phyloP scores from a whole-genome alignment of 2,329 filamentous ascomycete species.

The Cladorrhinum sp. region DNA sequence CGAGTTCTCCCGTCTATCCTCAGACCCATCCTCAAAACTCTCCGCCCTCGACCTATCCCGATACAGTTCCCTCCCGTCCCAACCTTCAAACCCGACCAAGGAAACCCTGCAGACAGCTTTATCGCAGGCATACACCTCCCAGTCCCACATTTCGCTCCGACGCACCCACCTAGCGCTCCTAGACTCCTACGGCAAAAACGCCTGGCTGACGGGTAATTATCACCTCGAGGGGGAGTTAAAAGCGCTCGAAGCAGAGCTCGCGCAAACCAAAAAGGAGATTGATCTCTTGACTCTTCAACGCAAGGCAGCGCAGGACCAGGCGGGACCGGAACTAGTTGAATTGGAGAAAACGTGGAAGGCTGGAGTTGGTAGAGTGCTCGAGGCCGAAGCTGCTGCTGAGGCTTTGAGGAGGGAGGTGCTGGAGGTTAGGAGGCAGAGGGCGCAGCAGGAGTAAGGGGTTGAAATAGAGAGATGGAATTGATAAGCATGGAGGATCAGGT shows the following conservation, averaged over 20 bases:
- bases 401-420: constrained; percentile 64
- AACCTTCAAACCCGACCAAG: constrained; percentile 32
- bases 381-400: constrained; percentile 84
- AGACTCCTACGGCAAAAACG: constrained; percentile 79
- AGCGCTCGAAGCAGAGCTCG: constrained; percentile 71
- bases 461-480: not conserved
- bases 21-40: constrained; percentile 39
- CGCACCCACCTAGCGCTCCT: constrained; percentile 65
- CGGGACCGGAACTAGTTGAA: constrained; percentile 67
- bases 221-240: constrained; percentile 71
- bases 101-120: constrained; percentile 61
- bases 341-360: constrained; percentile 73
- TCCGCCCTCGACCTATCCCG: constrained; percentile 70
- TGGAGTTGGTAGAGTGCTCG: constrained; percentile 74
- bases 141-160: constrained; percentile 52
- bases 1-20: constrained; percentile 64
- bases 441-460: not conserved
- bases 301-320: constrained; percentile 66
- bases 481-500: not conserved
- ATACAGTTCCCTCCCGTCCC: constrained; percentile 64
- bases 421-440: constrained; percentile 52
- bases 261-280: constrained; percentile 62
- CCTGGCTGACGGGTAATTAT: constrained; percentile 85
- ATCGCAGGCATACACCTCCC: constrained; percentile 49
- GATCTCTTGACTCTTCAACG: constrained; percentile 71